phyloP scores from a whole-genome alignment of 495 filamentous ascomycete genomes.

The Penicillium mononematosum region DNA sequence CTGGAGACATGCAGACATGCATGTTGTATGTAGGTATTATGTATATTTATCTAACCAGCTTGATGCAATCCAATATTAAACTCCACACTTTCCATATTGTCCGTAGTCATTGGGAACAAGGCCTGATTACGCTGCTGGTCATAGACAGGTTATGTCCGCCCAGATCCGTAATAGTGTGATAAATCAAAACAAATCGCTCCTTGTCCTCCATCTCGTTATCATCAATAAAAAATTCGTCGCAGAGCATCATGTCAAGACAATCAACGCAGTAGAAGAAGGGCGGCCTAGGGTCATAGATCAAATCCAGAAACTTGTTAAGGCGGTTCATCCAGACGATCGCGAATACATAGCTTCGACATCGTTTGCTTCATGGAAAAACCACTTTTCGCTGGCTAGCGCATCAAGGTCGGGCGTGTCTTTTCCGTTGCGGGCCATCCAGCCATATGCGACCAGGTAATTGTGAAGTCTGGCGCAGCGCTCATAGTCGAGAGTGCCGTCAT shows the following conservation, averaged over 20 bases:
- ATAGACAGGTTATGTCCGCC: constrained; percentile 18
- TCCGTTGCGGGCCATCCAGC: constrained; percentile 29
- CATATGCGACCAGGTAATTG: constrained; percentile 40
- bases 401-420: constrained; percentile 16
- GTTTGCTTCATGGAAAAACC: constrained; percentile 1
- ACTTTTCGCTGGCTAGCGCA: constrained; percentile 10
- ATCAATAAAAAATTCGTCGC: constrained; percentile 15
- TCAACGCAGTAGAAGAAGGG: constrained; percentile 29
- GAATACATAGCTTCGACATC: constrained; percentile 16
- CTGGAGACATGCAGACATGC: not conserved
- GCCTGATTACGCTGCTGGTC: constrained; percentile 20
- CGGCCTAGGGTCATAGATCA: constrained; percentile 18
- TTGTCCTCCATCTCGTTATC: constrained; percentile 18
- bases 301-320: constrained; percentile 29
- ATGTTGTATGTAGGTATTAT: too few relatives aligned
- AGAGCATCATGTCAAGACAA: constrained; percentile 8
- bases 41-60: too few relatives aligned
- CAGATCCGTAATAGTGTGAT: constrained; percentile 8
- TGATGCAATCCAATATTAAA: not conserved
- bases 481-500: constrained; percentile 32
- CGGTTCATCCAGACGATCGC: constrained; percentile 23
- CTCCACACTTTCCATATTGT: constrained; percentile 14
- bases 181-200: constrained; percentile 24
- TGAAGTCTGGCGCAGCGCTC: constrained; percentile 43
- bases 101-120: constrained; percentile 15